Percentiles rank a stretch among this genome's conserved stretches.
Conservation (phyloP, 805 yeast genomes). For the Lachancea thermotolerans region DNA sequence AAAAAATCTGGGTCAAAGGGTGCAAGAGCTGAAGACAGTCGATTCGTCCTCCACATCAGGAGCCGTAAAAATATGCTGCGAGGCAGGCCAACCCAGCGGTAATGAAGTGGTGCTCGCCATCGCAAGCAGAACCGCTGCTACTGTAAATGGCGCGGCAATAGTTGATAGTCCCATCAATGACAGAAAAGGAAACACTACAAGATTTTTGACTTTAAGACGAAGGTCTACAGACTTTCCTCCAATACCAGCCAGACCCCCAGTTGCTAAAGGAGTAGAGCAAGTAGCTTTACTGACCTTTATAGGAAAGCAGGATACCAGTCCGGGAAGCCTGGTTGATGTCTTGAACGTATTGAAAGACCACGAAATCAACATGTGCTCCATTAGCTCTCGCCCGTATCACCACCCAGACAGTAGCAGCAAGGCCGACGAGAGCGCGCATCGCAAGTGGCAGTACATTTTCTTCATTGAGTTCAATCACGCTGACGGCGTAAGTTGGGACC, state of each 20-base stretch:
- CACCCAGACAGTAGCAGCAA: constrained; percentile 28
- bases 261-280: constrained; percentile 1
- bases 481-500: constrained; percentile 21
- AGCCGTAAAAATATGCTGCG: constrained; percentile 64
- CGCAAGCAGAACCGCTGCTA: constrained; percentile 63
- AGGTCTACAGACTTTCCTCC: constrained; percentile 13
- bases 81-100: constrained; percentile 21
- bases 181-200: constrained; percentile 66
- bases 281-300: constrained; percentile 61
- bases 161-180: constrained; percentile 60
- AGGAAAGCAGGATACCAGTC: constrained; percentile 53
- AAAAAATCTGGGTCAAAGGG: constrained; percentile 26
- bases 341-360: constrained; percentile 49
- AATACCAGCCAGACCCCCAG: constrained; percentile 10
- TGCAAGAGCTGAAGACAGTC: constrained; percentile 39
- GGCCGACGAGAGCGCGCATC: constrained; percentile 2
- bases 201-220: constrained; percentile 66
- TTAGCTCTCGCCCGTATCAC: constrained; percentile 71
- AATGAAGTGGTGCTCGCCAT: constrained; percentile 50
- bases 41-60: constrained; percentile 77
- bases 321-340: constrained; percentile 70
- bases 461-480: constrained; percentile 53
- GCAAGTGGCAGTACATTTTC: constrained; percentile 73
- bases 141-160: constrained; percentile 51
- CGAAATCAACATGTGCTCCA: constrained; percentile 59